Evolutionary conservation across 805 yeast species (phyloP), one percentile per base, ranked within the genome.

Genomic region (Metschnikowia anglica): DNA sequence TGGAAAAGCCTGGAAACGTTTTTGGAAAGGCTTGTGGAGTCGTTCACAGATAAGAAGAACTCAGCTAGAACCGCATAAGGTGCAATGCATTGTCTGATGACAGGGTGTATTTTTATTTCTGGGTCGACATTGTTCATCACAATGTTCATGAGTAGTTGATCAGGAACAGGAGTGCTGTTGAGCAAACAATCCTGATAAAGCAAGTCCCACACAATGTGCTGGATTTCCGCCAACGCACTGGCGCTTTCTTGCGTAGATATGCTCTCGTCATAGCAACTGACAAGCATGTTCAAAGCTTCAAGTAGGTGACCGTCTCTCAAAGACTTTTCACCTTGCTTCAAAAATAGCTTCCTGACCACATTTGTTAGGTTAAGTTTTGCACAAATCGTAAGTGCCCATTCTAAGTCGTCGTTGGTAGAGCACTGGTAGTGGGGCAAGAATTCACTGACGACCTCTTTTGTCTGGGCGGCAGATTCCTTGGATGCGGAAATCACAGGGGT

Each of bases 361-460:
- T 72, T 63, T n/a, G 79, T 70, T 31, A 85, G 59, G 52, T 76
- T 77, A 58, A 85, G 68, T 52, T 81, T 74, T 10, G 89, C 85
- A 65, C 91, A 84, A 4, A 85, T 68, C 2, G 87, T 77, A 39
- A 85, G 65, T 34, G 83, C 76, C 91, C 91, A 85, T 60, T 85
- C 93, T 47, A 83, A 71, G 57, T 85, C 95, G 58, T 85, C 90
- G 55, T 81, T 83, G 7, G 82, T 81, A 41, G 73, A 65, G 54
- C 80, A 81, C 33, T 80, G 70, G 56, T 70, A 85, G 17, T 72
- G 73, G 4, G 88, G 87, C 26, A 85, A 62, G 36, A 77, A 71
- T 46, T 79, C 81, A 3, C 79, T 72, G 26, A 85, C 70, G 1
- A 77, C 72, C 12, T 53, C 47, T 34, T 52, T 55, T 35, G 58